Conservation (phyloP, 495 filamentous ascomycete genomes). For the Cudoniella acicularis region DNA sequence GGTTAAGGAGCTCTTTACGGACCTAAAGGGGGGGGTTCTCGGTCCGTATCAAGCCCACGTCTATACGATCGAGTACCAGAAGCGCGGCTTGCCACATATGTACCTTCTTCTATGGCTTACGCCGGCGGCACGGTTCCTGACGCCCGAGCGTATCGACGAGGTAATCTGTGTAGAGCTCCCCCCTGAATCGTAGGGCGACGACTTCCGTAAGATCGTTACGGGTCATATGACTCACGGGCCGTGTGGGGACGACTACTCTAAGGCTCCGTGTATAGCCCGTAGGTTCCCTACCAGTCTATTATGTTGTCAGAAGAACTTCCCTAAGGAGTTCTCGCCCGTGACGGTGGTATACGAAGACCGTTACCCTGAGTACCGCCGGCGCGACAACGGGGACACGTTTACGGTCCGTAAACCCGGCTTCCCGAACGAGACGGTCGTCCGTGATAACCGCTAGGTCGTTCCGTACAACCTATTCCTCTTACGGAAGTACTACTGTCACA, state of each 20-base stretch:
- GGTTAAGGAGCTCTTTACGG: conserved; percentile 11
- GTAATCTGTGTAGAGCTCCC: conserved; percentile 6
- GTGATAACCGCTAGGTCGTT: conserved; percentile 18
- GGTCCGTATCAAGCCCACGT: conserved; percentile 9
- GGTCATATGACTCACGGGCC: conserved; percentile 2
- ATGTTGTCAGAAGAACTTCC: background rate
- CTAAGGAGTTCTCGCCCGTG: background rate
- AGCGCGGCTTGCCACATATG: conserved; percentile 14
- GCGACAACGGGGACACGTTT: conserved; percentile 5
- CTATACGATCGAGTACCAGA: conserved; percentile 22
- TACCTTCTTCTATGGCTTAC: conserved; percentile 8
- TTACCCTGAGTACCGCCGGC: background rate
- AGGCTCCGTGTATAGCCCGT: conserved; percentile 2
- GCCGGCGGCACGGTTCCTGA: background rate
- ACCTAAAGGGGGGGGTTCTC: conserved; percentile 12
- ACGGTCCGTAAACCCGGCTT: conserved; percentile 2
- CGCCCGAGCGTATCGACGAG: conserved; percentile 5
- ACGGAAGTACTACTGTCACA: conserved; percentile 9
- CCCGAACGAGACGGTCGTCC: background rate
- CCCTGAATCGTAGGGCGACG: background rate
- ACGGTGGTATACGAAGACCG: background rate
- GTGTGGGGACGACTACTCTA: background rate
- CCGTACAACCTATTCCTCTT: conserved; percentile 17
- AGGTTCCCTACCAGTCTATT: background rate
- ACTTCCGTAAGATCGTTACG: background rate